phyloP scores from a whole-genome alignment of 1,284 basidiomycete genomes.

The Exobasidium rhododendri region DNA sequence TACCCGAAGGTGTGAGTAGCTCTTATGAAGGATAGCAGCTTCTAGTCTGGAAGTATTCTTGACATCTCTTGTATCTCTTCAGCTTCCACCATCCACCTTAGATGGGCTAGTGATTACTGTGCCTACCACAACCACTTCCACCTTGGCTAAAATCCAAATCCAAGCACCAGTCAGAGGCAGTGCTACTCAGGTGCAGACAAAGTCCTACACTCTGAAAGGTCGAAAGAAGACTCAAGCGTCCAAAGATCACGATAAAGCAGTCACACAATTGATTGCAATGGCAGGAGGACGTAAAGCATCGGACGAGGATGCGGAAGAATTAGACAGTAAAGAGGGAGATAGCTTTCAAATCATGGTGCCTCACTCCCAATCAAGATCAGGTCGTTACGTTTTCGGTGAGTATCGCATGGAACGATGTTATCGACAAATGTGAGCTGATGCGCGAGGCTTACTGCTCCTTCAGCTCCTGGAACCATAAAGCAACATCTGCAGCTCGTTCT shows the following conservation, averaged over 20 bases:
- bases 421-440: too few relatives aligned
- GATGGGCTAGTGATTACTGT: not conserved
- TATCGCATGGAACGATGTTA: too few relatives aligned
- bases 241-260: not conserved
- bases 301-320: not conserved
- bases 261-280: slow-evolving; percentile 7
- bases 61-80: not conserved
- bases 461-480: not conserved
- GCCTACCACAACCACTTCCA: not conserved
- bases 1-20: slow-evolving; percentile 4
- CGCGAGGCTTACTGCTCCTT: not conserved
- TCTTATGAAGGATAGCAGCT: not conserved
- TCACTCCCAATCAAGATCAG: not conserved
- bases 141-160: not conserved
- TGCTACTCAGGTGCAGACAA: not conserved
- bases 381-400: not conserved
- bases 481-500: slow-evolving; percentile 4
- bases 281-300: not conserved
- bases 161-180: not conserved
- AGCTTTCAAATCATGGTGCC: not conserved
- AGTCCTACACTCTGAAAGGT: not conserved
- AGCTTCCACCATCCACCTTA: not conserved
- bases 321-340: not conserved
- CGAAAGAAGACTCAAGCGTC: not conserved
- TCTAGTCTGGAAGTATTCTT: not conserved